Evolutionary conservation across 768 basidiomycete species (phyloP).

Genomic region (Myochromella boudieri): DNA sequence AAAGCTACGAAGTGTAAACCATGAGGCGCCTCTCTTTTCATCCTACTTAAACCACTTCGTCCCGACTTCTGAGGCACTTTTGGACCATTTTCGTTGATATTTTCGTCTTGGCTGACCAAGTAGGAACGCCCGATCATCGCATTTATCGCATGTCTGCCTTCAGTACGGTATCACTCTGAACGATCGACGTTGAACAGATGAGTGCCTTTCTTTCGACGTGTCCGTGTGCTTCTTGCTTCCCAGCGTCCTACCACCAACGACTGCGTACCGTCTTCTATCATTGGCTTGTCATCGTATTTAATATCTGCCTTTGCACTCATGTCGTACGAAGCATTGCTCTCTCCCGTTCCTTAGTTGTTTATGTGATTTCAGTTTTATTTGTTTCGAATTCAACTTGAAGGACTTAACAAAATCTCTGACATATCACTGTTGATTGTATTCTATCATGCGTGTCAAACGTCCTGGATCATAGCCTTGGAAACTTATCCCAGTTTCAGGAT

Average conservation of each 20-base stretch:
- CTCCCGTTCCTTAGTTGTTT: too few relatives aligned
- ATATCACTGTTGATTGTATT: constrained; percentile 9
- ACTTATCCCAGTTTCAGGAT: constrained; percentile 6
- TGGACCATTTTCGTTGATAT: not conserved
- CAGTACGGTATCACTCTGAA: not conserved
- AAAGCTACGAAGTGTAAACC: too few relatives aligned
- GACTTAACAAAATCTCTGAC: too few relatives aligned
- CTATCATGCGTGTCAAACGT: constrained; percentile 5
- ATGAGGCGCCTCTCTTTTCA: too few relatives aligned
- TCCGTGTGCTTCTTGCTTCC: constrained; percentile 4
- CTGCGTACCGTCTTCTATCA: too few relatives aligned
- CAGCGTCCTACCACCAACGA: not conserved
- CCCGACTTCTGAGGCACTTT: not conserved
- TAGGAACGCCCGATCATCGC: constrained; percentile 8
- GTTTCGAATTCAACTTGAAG: too few relatives aligned
- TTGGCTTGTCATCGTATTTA: too few relatives aligned
- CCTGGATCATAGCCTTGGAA: too few relatives aligned
- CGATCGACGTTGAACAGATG: constrained; percentile 3
- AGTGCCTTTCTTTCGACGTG: constrained; percentile 10
- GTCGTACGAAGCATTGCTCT: too few relatives aligned
- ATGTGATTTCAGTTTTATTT: too few relatives aligned
- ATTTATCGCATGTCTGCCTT: not conserved
- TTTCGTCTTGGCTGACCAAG: not conserved
- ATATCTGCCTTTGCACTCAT: too few relatives aligned
- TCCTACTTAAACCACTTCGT: too few relatives aligned